phyloP scores from a whole-genome alignment of 169 alveolate genomes.

The Plasmodium knowlesi region DNA sequence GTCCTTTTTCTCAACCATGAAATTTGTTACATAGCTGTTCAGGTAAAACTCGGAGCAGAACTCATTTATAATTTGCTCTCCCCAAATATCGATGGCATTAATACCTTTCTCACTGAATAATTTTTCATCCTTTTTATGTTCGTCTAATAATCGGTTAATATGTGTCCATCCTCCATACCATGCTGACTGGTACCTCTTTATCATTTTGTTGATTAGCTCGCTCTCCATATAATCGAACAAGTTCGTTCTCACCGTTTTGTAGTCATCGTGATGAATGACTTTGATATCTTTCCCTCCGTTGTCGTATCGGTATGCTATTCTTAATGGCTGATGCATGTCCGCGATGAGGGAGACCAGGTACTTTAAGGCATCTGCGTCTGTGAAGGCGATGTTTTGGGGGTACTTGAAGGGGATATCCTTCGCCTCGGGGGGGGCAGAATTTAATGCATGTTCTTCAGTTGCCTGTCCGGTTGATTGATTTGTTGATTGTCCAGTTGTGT shows the following conservation, averaged over 20 bases:
- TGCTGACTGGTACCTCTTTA: slow-evolving; percentile 72
- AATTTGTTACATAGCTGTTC: slow-evolving; percentile 72
- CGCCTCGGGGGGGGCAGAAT: neutral
- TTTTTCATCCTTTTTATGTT: slow-evolving; percentile 84
- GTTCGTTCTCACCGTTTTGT: slow-evolving; percentile 1
- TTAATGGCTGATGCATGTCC: slow-evolving; percentile 88
- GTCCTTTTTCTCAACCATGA: neutral
- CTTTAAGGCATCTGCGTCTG: slow-evolving; percentile 86
- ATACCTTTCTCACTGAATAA: slow-evolving; percentile 79
- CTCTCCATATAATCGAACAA: slow-evolving; percentile 39
- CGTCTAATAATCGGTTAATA: slow-evolving; percentile 82
- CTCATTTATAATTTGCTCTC: slow-evolving; percentile 80
- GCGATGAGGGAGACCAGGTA: slow-evolving; percentile 85
- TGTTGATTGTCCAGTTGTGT: neutral
- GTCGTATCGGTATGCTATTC: slow-evolving; percentile 79
- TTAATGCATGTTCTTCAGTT: neutral
- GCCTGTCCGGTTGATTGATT: neutral
- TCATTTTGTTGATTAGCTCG: slow-evolving; percentile 34
- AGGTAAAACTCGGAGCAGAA: slow-evolving; percentile 77
- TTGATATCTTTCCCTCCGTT: slow-evolving; percentile 65
- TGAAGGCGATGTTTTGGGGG: slow-evolving; percentile 84
- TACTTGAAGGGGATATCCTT: slow-evolving; percentile 67
- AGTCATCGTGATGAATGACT: slow-evolving; percentile 34
- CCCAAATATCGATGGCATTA: slow-evolving; percentile 86
- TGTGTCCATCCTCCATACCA: slow-evolving; percentile 93